Conservation (phyloP, 2,329 filamentous ascomycete genomes). For the Fusarium palustre region DNA sequence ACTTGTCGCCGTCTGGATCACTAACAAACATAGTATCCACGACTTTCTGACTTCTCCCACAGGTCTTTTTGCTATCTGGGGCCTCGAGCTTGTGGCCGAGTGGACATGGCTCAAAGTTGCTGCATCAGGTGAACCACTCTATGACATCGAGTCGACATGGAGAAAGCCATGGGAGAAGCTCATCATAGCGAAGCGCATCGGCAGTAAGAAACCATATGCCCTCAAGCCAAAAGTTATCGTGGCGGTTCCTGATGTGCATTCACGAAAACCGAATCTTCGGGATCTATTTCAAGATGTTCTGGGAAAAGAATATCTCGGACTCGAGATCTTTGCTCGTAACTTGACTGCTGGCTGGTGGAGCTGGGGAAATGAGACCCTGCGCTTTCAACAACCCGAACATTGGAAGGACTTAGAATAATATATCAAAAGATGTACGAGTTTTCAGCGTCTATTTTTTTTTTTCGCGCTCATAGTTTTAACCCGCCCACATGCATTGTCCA, state of each 20-base stretch:
- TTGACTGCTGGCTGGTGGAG: conserved; percentile 81
- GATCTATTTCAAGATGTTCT: conserved; percentile 68
- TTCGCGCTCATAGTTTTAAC: conserved; percentile 37
- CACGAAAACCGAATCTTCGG: conserved; percentile 80
- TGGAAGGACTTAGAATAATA: conserved; percentile 54
- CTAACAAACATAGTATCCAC: conserved; percentile 73
- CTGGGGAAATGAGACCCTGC: conserved; percentile 80
- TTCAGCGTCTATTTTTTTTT: conserved; percentile 44
- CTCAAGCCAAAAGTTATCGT: conserved; percentile 67
- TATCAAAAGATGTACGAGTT: conserved; percentile 18
- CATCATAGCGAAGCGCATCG: conserved; percentile 66
- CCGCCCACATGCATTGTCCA: conserved; percentile 39
- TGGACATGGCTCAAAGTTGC: conserved; percentile 87
- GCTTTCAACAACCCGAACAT: conserved; percentile 71
- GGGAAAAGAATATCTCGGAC: conserved; percentile 62
- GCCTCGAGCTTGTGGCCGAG: conserved; percentile 72
- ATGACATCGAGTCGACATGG: conserved; percentile 69
- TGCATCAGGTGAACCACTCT: conserved; percentile 71
- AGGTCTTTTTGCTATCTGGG: conserved; percentile 75
- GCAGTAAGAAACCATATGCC: conserved; percentile 42
- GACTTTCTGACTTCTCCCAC: conserved; percentile 63
- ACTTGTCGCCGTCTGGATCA: conserved; percentile 80
- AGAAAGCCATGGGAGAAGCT: conserved; percentile 83
- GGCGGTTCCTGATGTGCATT: conserved; percentile 80
- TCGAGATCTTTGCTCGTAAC: conserved; percentile 84